Percentiles rank a stretch among this genome's conserved stretches.
Conservation (phyloP, 768 basidiomycete genomes). For the Tylopilus felleus region DNA sequence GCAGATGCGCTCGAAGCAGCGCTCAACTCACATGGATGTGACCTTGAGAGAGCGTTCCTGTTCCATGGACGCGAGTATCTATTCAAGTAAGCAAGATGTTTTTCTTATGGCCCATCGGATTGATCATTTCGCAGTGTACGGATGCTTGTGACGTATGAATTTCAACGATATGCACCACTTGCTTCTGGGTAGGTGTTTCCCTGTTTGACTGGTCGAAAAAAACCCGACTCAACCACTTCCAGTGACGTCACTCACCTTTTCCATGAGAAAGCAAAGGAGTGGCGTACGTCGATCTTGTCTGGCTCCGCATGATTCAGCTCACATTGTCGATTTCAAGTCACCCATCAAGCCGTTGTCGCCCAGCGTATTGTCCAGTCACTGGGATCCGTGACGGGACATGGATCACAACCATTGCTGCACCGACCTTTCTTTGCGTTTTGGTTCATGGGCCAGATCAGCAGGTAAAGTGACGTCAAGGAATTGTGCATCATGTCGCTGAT, state of each 20-base stretch:
- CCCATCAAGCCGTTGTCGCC: constrained; percentile 57
- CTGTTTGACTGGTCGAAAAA: background rate
- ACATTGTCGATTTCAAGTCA: constrained; percentile 39
- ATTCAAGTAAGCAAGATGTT: constrained; percentile 57
- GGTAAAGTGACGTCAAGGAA: constrained; percentile 33
- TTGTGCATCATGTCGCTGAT: constrained; percentile 11
- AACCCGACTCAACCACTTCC: background rate
- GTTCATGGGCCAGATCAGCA: constrained; percentile 70
- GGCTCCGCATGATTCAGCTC: constrained; percentile 11
- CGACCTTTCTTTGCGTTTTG: constrained; percentile 70
- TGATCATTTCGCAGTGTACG: constrained; percentile 46
- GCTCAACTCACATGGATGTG: constrained; percentile 62
- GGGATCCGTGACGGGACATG: constrained; percentile 54
- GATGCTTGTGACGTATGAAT: constrained; percentile 69
- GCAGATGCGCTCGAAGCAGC: constrained; percentile 63
- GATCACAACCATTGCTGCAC: constrained; percentile 44
- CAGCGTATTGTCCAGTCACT: constrained; percentile 59
- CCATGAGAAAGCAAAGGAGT: constrained; percentile 60
- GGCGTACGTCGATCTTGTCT: constrained; percentile 46
- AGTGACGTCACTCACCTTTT: constrained; percentile 47
- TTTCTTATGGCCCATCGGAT: background rate
- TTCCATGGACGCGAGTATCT: constrained; percentile 71
- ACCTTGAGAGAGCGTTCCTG: constrained; percentile 62
- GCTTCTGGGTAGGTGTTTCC: constrained; percentile 46
- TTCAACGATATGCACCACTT: constrained; percentile 60